Evolutionary conservation across 2,329 filamentous ascomycete species (phyloP), one percentile per base, ranked within the genome.

Genomic region (Fusarium sp.): DNA sequence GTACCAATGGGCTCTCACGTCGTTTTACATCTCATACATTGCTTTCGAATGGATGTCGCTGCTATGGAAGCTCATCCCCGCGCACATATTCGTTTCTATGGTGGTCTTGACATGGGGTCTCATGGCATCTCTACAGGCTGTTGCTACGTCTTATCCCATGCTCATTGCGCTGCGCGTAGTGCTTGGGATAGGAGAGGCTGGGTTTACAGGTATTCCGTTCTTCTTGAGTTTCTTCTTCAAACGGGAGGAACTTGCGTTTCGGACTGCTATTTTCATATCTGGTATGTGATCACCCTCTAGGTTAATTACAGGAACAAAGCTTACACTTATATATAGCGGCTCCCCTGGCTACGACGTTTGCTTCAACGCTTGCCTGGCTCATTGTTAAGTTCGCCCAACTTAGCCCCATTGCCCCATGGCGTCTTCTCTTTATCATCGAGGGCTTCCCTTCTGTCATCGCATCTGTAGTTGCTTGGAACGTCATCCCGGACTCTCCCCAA

Each of bases 251-350:
- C 83, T 98, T 34, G 95, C 95, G 1, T 91, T 96, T 64, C 85
- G 95, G 38, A 96, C 92, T 0, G 95, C 94, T 22, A 86, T 97
- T 3, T 97, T 97, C 79, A 90, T 98, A 55, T 94, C 93, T 1
- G 93, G 83, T 85, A 74, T 48, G 79, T 75, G 7, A 28, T 42
- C 10, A 11, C 8, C 57, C 61, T 45, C 58, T 59, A 31, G 34
- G 33, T 63, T 33, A 56, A 63, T 65, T 7, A 31, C 18, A 7
- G 20, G 17, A 18, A 14, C 18, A 10, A 36, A 44, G 46, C 58
- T 67, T 40, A 66, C 43, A 52, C 86, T 88, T 18, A 22, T 90
- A 11, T 89, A 89, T 77, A 72, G 95, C 96, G 69, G 94, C 94
- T 2, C 88, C 88, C 2, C 85, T 97, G 6, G 93, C 94, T 3